Evolutionary conservation across 371 early-diverging fungal species (phyloP).

Genomic region (Apophysomyces ossiformis): DNA sequence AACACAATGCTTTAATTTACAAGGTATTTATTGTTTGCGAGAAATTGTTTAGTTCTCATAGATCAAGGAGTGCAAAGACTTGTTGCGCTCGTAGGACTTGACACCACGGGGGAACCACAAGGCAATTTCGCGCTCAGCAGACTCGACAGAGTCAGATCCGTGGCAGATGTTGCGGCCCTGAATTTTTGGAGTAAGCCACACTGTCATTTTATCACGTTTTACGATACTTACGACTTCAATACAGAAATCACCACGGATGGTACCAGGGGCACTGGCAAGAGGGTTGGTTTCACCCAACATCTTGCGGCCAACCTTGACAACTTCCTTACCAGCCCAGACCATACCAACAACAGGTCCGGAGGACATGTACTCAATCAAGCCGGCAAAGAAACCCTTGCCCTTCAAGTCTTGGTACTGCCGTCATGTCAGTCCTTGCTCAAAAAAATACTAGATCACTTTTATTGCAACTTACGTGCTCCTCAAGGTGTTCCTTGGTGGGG

Average conservation of each 20-base stretch:
- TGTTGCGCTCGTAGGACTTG: constrained; percentile 56
- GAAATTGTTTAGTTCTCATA: constrained; percentile 56
- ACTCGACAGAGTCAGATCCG: constrained; percentile 98
- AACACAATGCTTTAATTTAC: too few relatives aligned
- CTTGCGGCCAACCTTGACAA: constrained; percentile 95
- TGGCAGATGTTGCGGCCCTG: constrained; percentile 96
- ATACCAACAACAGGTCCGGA: constrained; percentile 93
- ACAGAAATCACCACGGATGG: constrained; percentile 99
- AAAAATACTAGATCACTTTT: background rate
- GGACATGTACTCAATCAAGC: constrained; percentile 86
- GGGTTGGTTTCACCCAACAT: constrained; percentile 97
- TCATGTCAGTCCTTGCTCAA: background rate
- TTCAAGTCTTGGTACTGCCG: constrained; percentile 87
- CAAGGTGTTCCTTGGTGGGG: constrained; percentile 80
- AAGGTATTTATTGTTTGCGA: too few relatives aligned
- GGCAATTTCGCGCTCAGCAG: constrained; percentile 96
- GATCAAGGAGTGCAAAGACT: constrained; percentile 70
- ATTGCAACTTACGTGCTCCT: constrained; percentile 78
- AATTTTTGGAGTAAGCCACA: background rate
- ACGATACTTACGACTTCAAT: constrained; percentile 71
- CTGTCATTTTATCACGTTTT: constrained; percentile 5
- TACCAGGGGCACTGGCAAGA: constrained; percentile 93
- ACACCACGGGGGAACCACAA: constrained; percentile 97
- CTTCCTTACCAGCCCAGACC: constrained; percentile 98
- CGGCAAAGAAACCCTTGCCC: constrained; percentile 95